phyloP scores from a whole-genome alignment of 148 eudicot genomes.

The Heliamphora exappendiculata region DNA sequence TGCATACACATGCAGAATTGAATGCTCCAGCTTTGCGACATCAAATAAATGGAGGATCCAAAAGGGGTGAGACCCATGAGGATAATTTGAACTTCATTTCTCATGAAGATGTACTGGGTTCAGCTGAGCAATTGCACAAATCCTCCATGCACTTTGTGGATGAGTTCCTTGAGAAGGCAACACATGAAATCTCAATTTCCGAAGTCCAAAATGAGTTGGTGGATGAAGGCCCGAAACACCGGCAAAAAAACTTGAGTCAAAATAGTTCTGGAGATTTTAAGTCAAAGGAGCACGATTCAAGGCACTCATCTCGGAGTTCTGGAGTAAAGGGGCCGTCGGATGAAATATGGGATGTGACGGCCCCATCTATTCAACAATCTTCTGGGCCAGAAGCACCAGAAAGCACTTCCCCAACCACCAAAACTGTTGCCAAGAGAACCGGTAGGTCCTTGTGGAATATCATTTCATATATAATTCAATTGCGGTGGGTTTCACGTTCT shows the following conservation, averaged over 20 bases:
- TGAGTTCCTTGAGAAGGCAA: constrained; percentile 53
- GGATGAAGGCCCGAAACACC: constrained; percentile 20
- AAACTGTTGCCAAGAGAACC: constrained; percentile 38
- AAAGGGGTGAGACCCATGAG: constrained; percentile 16
- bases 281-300: constrained; percentile 32
- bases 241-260: constrained; percentile 15
- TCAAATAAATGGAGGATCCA: constrained; percentile 14
- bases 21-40: too few species aligned
- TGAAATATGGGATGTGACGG: constrained; percentile 58
- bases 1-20: too few species aligned
- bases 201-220: constrained; percentile 20
- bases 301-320: constrained; percentile 37
- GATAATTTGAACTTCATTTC: constrained; percentile 18
- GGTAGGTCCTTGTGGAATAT: constrained; percentile 75
- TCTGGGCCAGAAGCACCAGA: constrained; percentile 30
- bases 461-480: constrained; percentile 47
- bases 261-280: constrained; percentile 27
- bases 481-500: constrained; percentile 50
- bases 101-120: constrained; percentile 45
- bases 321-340: constrained; percentile 52
- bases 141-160: constrained; percentile 46
- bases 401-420: constrained; percentile 19
- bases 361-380: constrained; percentile 30
- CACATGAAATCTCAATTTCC: constrained; percentile 51
- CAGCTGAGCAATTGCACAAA: constrained; percentile 52